phyloP scores from a whole-genome alignment of 148 eudicot species.

The Rhododendron simsii region DNA sequence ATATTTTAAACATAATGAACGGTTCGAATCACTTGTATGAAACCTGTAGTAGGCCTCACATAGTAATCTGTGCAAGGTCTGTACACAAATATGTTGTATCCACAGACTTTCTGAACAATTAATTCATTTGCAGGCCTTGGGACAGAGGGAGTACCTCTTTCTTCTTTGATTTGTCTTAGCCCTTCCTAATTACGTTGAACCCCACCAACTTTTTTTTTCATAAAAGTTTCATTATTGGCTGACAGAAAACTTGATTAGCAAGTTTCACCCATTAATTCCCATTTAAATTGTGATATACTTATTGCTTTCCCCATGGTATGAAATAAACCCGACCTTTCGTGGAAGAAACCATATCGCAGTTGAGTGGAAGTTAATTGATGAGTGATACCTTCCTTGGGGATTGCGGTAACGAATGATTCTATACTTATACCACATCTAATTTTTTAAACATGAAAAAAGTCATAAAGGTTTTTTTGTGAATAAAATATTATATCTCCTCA shows the following conservation, averaged over 20 bases:
- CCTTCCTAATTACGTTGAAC: background rate
- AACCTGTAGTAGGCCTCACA: no score
- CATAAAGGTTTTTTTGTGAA: background rate
- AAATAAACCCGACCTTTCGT: background rate
- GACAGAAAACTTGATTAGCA: background rate
- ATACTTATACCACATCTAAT: background rate
- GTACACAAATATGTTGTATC: no score
- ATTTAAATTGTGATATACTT: background rate
- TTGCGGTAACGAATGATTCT: background rate
- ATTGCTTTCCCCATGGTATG: background rate
- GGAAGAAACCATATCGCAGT: background rate
- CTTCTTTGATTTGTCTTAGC: background rate
- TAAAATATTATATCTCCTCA: background rate
- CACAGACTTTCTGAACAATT: no score
- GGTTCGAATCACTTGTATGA: no score
- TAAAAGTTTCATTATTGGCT: background rate
- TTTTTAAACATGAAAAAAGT: background rate
- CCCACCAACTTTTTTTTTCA: background rate
- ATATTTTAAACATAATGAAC: no score
- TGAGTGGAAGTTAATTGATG: background rate
- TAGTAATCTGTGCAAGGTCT: no score
- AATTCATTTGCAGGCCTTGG: no score
- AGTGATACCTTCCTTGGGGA: background rate
- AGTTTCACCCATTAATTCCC: background rate
- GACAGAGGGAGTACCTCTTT: no score